A percentile compares a stretch with the other conserved stretches of the same genome.
Conservation (phyloP, 768 basidiomycete species). For the Suillus weaverae region DNA sequence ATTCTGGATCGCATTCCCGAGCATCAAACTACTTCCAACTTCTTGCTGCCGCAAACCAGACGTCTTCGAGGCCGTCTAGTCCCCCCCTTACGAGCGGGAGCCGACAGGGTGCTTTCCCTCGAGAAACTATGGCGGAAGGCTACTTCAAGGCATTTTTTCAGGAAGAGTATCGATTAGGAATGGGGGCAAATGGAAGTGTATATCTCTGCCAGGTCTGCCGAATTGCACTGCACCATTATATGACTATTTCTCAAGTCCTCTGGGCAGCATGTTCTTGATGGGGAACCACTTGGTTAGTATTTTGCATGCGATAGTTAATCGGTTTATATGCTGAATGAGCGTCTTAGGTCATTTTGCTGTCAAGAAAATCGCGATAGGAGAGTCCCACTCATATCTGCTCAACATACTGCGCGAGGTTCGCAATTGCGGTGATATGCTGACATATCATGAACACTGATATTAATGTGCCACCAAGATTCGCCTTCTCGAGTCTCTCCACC, state of each 20-base stretch:
- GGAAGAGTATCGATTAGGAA: conserved; percentile 85
- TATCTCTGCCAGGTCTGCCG: conserved; percentile 76
- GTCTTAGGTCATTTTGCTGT: conserved; percentile 80
- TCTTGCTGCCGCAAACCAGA: conserved; percentile 71
- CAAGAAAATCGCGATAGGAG: conserved; percentile 95
- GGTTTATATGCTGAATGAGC: not conserved
- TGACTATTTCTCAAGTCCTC: conserved; percentile 6
- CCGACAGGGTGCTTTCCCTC: conserved; percentile 47
- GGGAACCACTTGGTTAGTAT: conserved; percentile 69
- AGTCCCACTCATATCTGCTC: conserved; percentile 82
- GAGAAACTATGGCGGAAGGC: conserved; percentile 82
- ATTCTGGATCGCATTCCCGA: conserved; percentile 49
- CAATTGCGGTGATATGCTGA: not conserved
- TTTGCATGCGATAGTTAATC: conserved; percentile 7
- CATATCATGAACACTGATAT: not conserved
- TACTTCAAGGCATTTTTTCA: conserved; percentile 94
- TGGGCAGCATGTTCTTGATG: conserved; percentile 78
- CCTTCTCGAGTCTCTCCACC: conserved; percentile 80
- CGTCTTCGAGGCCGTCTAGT: conserved; percentile 50
- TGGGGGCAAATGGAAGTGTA: conserved; percentile 94
- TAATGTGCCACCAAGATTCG: conserved; percentile 53
- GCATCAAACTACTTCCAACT: conserved; percentile 82
- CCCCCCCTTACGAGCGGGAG: conserved; percentile 37
- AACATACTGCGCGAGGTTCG: conserved; percentile 76
- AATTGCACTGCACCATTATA: not conserved